These are phyloP conservation scores for Euphrasia confusa DNA, from an alignment of 257 asterid genomes.

Conservation along the genomic window DNA sequence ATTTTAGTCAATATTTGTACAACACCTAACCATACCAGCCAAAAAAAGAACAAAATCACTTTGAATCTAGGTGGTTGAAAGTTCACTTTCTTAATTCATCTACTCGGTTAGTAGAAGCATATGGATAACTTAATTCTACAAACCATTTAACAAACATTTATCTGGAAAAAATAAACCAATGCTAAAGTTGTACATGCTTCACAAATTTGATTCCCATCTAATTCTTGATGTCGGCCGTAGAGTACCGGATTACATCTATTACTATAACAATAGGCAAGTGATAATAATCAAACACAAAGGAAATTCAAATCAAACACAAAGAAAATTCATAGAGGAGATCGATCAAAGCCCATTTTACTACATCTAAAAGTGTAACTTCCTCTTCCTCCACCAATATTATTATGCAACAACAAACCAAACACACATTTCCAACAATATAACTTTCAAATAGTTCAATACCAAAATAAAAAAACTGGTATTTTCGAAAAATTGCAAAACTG, in stretches of 20 bases:
- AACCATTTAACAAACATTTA: background rate
- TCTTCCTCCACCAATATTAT: slow-evolving; percentile 8
- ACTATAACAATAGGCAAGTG: background rate
- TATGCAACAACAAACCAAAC: slow-evolving; percentile 1
- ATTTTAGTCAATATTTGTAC: too few relatives aligned
- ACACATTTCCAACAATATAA: background rate
- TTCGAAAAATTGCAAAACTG: too few relatives aligned
- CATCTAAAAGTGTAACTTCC: slow-evolving; percentile 9
- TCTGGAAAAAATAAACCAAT: background rate
- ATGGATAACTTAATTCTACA: background rate
- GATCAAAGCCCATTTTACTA: background rate
- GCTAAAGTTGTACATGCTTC: background rate
- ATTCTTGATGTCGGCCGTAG: too few relatives aligned
- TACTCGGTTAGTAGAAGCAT: background rate
- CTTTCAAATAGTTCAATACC: too few relatives aligned
- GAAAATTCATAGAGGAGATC: background rate
- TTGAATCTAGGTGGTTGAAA: background rate
- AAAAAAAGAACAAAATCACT: too few relatives aligned
- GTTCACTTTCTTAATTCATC: background rate
- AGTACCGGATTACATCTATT: background rate
- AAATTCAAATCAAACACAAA: background rate
- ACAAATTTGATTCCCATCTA: background rate
- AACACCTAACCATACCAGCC: too few relatives aligned
- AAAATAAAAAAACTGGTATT: too few relatives aligned
- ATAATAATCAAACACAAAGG: background rate